These are phyloP conservation scores for Tuber microsphaerosporum DNA, from an alignment of 495 filamentous ascomycete species.

Conservation along the genomic window DNA sequence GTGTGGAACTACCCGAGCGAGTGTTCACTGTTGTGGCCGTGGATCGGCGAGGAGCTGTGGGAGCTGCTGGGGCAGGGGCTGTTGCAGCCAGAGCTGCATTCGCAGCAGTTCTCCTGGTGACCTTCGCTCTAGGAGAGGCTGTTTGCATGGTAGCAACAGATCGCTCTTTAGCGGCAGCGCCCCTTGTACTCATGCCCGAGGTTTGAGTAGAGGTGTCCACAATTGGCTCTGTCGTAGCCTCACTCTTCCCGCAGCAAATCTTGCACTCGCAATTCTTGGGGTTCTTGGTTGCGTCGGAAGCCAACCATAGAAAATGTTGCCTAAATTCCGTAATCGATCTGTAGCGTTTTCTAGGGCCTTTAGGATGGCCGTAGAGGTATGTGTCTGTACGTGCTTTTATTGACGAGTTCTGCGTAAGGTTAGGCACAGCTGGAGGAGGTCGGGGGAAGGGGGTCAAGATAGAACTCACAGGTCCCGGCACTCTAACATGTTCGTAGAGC, in stretches of 20 bases:
- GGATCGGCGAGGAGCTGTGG: constrained; percentile 6
- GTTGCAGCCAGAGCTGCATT: constrained; percentile 15
- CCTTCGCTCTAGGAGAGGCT: constrained; percentile 12
- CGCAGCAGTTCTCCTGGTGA: constrained; percentile 18
- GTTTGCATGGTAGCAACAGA: constrained; percentile 10
- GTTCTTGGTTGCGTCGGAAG: constrained; percentile 50
- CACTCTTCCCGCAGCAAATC: constrained; percentile 44
- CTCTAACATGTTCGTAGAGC: constrained; percentile 53
- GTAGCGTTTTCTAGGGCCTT: constrained; percentile 54
- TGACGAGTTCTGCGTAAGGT: not conserved
- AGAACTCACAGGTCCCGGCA: constrained; percentile 30
- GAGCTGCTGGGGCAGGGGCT: constrained; percentile 10
- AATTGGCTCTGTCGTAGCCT: constrained; percentile 9
- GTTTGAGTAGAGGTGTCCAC: constrained; percentile 26
- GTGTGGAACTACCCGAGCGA: not conserved
- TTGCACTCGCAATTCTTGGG: constrained; percentile 54
- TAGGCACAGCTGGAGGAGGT: not conserved
- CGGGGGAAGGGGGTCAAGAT: not conserved
- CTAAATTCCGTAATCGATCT: constrained; percentile 57
- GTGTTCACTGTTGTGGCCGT: constrained; percentile 3
- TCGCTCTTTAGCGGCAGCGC: constrained; percentile 17
- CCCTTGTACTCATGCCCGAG: constrained; percentile 28
- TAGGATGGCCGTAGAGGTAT: constrained; percentile 58
- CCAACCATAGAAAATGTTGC: constrained; percentile 56
- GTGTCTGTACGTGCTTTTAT: constrained; percentile 51